Percentiles rank a stretch among this genome's conserved stretches.
These are phyloP conservation scores for Globisporangium nagaii DNA, from an alignment of 352 stramenopile species.

Conservation along the genomic window DNA sequence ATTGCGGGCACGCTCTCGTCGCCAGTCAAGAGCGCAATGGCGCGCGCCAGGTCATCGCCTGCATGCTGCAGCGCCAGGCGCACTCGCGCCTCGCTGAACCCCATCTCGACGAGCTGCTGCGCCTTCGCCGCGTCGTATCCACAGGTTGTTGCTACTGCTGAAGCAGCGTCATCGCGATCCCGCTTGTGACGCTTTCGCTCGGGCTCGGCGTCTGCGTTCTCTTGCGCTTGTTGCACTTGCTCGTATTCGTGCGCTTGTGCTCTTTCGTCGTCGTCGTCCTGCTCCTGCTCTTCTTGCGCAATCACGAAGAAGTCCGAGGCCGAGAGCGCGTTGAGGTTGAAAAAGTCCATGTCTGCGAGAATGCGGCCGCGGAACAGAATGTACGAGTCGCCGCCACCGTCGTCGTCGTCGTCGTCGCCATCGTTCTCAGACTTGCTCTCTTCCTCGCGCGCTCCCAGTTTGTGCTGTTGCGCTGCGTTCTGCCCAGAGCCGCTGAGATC, in stretches of 20 bases:
- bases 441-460: not conserved
- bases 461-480: not conserved
- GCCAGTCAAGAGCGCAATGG: constrained; percentile 34
- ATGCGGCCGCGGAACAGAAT: constrained; percentile 53
- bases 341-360: constrained; percentile 46
- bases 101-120: constrained; percentile 61
- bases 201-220: not conserved
- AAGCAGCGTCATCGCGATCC: constrained; percentile 8
- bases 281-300: constrained; percentile 23
- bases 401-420: not conserved
- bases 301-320: constrained; percentile 64
- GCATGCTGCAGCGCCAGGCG: constrained; percentile 21
- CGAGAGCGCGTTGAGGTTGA: constrained; percentile 48
- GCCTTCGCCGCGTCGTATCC: not conserved
- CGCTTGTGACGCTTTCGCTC: constrained; percentile 10
- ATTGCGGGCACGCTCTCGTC: constrained; percentile 17
- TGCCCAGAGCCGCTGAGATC: no score
- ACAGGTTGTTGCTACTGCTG: no score
- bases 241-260: not conserved
- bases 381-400: constrained; percentile 24
- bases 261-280: not conserved
- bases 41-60: constrained; percentile 27
- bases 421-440: constrained; percentile 7
- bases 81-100: constrained; percentile 29
- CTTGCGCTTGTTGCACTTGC: not conserved